Evolutionary conservation across 306 rosid species (phyloP).

Genomic region (Sindora glabra): DNA sequence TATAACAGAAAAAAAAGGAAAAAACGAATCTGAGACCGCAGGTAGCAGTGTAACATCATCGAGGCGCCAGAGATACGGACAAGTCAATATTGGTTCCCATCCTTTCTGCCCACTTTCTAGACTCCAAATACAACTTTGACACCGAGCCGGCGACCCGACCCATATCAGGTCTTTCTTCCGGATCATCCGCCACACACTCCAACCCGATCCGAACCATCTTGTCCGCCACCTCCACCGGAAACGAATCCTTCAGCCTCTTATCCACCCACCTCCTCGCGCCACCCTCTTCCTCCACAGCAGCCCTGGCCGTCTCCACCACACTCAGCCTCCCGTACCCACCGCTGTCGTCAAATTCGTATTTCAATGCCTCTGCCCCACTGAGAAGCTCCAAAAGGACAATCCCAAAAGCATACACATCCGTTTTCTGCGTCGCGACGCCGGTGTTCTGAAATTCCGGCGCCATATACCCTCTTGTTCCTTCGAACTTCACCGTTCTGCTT

Average conservation of each 20-base stretch:
- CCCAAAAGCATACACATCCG: conserved; percentile 88
- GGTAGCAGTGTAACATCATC: conserved; percentile 40
- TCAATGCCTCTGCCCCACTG: conserved; percentile 74
- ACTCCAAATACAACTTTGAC: conserved; percentile 71
- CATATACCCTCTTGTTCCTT: conserved; percentile 87
- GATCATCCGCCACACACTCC: conserved; percentile 55
- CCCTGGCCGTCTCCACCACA: conserved; percentile 66
- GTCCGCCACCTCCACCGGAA: conserved; percentile 72
- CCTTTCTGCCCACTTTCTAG: conserved; percentile 54
- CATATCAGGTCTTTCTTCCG: conserved; percentile 67
- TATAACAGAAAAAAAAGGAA: no score
- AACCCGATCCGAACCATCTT: conserved; percentile 56
- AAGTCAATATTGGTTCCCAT: conserved; percentile 44
- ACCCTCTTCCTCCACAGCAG: conserved; percentile 30
- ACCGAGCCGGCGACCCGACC: conserved; percentile 48
- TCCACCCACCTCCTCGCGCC: conserved; percentile 77
- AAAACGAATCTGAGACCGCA: no score
- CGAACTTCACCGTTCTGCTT: conserved; percentile 38
- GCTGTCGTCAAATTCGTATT: conserved; percentile 27
- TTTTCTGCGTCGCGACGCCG: conserved; percentile 63
- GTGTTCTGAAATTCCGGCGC: conserved; percentile 65
- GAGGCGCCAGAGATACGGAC: conserved; percentile 61
- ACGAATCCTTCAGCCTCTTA: conserved; percentile 68
- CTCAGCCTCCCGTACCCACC: conserved; percentile 52
- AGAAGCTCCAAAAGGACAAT: conserved; percentile 76